Conservation (phyloP, 2,329 filamentous ascomycete genomes). For the Pyrenophora graminea region DNA sequence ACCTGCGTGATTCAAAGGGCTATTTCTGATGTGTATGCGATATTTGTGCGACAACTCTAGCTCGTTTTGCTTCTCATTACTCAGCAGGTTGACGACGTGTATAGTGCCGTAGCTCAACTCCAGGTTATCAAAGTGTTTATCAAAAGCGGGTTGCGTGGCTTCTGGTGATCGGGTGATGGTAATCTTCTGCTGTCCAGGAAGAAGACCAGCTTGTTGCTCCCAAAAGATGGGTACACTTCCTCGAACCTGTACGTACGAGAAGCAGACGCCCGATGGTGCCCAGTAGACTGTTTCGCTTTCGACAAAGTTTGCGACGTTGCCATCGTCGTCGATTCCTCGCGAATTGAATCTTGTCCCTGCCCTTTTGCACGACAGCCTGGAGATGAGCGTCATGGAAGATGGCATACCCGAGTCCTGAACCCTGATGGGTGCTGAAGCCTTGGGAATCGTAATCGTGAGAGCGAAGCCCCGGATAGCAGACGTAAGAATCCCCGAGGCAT, state of each 20-base stretch:
- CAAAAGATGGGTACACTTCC: conserved; percentile 96
- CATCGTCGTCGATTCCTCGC: conserved; percentile 96
- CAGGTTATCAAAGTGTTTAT: conserved; percentile 90
- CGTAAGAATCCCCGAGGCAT: conserved; percentile 84
- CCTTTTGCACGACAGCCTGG: conserved; percentile 83
- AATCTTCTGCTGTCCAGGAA: conserved; percentile 94
- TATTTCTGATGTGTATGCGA: conserved; percentile 74
- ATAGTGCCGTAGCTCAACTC: conserved; percentile 86
- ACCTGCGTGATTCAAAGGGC: conserved; percentile 67
- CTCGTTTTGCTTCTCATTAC: conserved; percentile 83
- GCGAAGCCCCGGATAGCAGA: conserved; percentile 95
- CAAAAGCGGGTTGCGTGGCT: conserved; percentile 90
- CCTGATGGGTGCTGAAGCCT: conserved; percentile 72
- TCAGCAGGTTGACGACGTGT: conserved; percentile 93
- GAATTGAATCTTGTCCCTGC: conserved; percentile 96
- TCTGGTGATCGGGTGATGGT: conserved; percentile 84
- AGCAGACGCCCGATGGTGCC: conserved; percentile 75
- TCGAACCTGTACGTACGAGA: conserved; percentile 91
- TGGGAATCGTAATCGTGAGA: conserved; percentile 81
- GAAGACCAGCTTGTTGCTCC: conserved; percentile 87
- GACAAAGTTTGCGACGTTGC: conserved; percentile 98
- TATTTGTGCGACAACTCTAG: conserved; percentile 81
- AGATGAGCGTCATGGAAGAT: conserved; percentile 85
- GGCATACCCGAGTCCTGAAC: conserved; percentile 71
- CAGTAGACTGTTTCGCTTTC: conserved; percentile 94